phyloP scores from a whole-genome alignment of 108 stramenopile genomes.

The Cylindrotheca fusiformis region DNA sequence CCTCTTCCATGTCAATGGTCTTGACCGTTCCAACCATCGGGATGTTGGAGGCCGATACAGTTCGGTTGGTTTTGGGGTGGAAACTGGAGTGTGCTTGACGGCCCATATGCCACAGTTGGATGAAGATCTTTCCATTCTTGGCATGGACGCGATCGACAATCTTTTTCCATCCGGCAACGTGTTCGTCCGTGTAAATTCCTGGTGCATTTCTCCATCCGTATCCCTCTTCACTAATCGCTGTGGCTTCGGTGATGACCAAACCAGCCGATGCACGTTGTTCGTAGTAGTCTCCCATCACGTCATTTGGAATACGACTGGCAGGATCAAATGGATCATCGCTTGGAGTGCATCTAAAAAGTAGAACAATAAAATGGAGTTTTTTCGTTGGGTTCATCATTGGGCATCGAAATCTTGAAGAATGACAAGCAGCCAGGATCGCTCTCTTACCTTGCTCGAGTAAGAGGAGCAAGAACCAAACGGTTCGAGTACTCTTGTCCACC shows the following conservation, averaged over 20 bases:
- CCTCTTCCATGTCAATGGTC: conserved; percentile 33
- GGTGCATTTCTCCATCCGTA: conserved; percentile 57
- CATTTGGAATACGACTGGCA: conserved; percentile 41
- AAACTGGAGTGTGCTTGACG: conserved; percentile 46
- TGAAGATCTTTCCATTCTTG: conserved; percentile 46
- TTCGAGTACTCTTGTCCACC: conserved; percentile 48
- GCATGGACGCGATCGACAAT: conserved; percentile 53
- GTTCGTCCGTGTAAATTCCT: conserved; percentile 38
- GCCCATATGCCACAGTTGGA: conserved; percentile 76
- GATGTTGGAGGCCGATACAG: conserved; percentile 24
- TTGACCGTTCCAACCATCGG: conserved; percentile 30
- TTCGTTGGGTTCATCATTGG: too few species aligned
- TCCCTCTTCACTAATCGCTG: conserved; percentile 42
- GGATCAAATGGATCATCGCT: conserved; percentile 37
- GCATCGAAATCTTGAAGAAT: too few species aligned
- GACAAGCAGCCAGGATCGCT: too few species aligned
- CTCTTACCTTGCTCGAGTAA: conserved; percentile 59
- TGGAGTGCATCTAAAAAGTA: conserved; percentile 2
- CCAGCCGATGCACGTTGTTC: conserved; percentile 59
- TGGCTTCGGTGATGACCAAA: conserved; percentile 68
- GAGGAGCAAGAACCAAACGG: conserved; percentile 57
- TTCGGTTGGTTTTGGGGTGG: conserved; percentile 36
- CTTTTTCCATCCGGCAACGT: conserved; percentile 68
- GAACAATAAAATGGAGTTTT: background rate
- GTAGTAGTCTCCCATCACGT: conserved; percentile 58